Base-by-base conservation (phyloP, 2,329 filamentous ascomycete species). In the Fusarium nelsonii region DNA sequence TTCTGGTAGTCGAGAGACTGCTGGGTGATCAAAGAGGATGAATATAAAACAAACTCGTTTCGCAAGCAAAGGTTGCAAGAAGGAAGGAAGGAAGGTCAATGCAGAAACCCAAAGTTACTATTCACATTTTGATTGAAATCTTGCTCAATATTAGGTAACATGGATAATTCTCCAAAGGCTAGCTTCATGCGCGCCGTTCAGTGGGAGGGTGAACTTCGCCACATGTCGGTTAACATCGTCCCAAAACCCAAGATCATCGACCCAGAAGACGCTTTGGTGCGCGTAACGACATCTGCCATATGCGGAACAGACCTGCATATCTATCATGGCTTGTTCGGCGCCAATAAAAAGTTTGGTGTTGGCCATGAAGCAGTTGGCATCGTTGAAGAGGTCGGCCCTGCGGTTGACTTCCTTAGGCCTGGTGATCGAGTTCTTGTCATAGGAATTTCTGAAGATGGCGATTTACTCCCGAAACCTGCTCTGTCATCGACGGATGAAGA, bases 181-280 rank as follows among this genome's bases (percentile, higher is more conserved):
- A 34, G 52, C 1, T 65, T 65, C 1, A 65, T 65, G 62, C 62
- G 46, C 12, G 51, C 62, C 14, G 59, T 65, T 2, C 52, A 65
- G 8, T 64, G 62, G 59, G 62, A 65, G 15, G 62, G 62, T 1
- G 14, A 65, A 2, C 15, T 65, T n/a, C 44, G 62, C 10, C 30
- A 65, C 14, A 65, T 65, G 62, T 30, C 52, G 3, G 51, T 64
- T 8, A 65, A 65, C 26, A 65, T 65, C 15, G 30, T 65, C 6
- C 62, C 45, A 1, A 23, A 43, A 0, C 63, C 63, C 11, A 55
- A 44, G 32, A 12, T 67, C 8, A 28, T 56, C 0, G 44, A 55
- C 3, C 62, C 62, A 20, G 61, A 61, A n/a, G 63, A 67, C 16
- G 56, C 63, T 7, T 3, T 67, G 0, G 62, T 67, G 0, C 44